Evolutionary conservation across 1,139 yeast species (phyloP).

Genomic region (Geotrichum citri-aurantii): DNA sequence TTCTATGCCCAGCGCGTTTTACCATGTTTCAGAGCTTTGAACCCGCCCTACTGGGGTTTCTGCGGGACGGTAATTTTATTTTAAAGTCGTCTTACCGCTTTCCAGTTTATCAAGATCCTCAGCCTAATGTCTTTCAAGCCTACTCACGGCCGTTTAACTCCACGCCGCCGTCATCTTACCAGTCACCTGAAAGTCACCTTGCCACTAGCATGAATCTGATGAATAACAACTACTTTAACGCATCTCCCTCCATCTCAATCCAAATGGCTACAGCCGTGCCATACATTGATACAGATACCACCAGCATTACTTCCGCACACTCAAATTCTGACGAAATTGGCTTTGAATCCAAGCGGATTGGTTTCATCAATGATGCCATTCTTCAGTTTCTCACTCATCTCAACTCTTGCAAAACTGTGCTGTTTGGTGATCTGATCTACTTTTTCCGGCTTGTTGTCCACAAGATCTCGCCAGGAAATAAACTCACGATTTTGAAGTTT

Average conservation of each 20-base stretch:
- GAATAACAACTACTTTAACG: constrained; percentile 3
- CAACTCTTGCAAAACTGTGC: constrained; percentile 22
- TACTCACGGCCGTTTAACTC: constrained; percentile 7
- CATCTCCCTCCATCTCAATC: constrained; percentile 15
- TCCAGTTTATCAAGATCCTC: constrained; percentile 14
- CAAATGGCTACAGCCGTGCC: constrained; percentile 16
- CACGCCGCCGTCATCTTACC: constrained; percentile 24
- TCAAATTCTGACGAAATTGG: constrained; percentile 12
- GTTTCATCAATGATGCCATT: constrained; percentile 22
- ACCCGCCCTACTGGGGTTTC: constrained; percentile 21
- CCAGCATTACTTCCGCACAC: constrained; percentile 1
- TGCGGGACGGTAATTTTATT: constrained; percentile 29
- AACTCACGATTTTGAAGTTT: constrained; percentile 21
- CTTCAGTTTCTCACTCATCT: constrained; percentile 23
- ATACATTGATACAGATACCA: constrained; percentile 5
- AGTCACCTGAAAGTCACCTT: constrained; percentile 27
- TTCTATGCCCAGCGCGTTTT: constrained; percentile 22
- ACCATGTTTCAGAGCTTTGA: constrained; percentile 25
- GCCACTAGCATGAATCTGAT: constrained; percentile 11
- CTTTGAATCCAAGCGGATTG: constrained; percentile 19
- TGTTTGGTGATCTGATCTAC: constrained; percentile 25
- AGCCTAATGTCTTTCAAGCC: background rate
- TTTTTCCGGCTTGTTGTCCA: constrained; percentile 24
- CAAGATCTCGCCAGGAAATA: constrained; percentile 21
- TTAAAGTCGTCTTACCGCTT: constrained; percentile 8